Evolutionary conservation across 352 stramenopile species (phyloP).

Genomic region (Aphanomyces astaci): DNA sequence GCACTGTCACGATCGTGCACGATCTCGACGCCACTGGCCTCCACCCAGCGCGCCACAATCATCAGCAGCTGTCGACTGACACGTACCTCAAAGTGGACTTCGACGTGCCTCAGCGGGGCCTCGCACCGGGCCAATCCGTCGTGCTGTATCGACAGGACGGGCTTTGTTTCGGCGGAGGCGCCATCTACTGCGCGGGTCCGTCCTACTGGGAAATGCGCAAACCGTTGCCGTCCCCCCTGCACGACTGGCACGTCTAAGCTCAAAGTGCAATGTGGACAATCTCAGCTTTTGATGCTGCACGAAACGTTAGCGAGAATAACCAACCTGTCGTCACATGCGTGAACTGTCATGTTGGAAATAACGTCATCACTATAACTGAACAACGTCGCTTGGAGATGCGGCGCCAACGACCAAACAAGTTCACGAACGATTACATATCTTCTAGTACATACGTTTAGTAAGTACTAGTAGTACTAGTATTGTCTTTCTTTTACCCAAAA

Average conservation of each 20-base stretch:
- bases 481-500: too few species aligned
- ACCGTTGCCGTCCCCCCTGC: slow-evolving; percentile 11
- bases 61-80: not conserved
- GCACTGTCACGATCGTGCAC: slow-evolving; percentile 52
- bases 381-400: too few species aligned
- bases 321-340: not conserved
- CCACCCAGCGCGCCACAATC: slow-evolving; percentile 45
- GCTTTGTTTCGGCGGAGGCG: slow-evolving; percentile 68
- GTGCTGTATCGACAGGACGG: slow-evolving; percentile 80
- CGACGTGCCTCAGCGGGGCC: slow-evolving; percentile 66
- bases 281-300: too few species aligned
- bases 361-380: too few species aligned
- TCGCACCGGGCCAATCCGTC: slow-evolving; percentile 77
- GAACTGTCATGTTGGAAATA: too few species aligned
- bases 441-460: too few species aligned
- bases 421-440: too few species aligned
- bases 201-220: slow-evolving; percentile 39
- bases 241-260: slow-evolving; percentile 15
- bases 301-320: too few species aligned
- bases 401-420: too few species aligned
- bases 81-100: slow-evolving; percentile 70
- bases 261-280: too few species aligned
- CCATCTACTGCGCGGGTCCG: slow-evolving; percentile 49
- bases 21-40: slow-evolving; percentile 28
- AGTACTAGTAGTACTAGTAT: too few species aligned